phyloP scores from a whole-genome alignment of 148 eudicot genomes.

The Chenopodium suecicum region DNA sequence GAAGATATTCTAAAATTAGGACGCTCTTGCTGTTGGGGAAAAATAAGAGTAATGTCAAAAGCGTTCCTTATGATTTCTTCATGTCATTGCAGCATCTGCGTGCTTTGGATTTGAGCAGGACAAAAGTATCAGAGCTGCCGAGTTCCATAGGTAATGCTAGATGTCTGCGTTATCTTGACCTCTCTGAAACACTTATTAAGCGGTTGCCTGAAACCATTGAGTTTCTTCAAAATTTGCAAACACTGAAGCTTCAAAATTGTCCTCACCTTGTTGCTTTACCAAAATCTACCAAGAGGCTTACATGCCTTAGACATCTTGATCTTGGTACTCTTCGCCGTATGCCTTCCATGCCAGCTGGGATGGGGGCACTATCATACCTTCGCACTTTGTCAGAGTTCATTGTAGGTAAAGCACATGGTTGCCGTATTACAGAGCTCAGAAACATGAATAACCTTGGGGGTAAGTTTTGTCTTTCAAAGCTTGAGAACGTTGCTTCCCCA shows the following conservation, averaged over 20 bases:
- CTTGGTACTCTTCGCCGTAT: conserved; percentile 7
- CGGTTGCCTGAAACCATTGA: conserved; percentile 18
- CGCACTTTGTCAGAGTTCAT: conserved; percentile 19
- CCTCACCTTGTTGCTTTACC: conserved; percentile 16
- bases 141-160: conserved; percentile 13
- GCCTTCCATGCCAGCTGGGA: conserved; percentile 17
- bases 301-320: conserved; percentile 23
- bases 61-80: conserved; percentile 22
- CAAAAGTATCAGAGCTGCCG: conserved; percentile 13
- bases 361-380: conserved; percentile 17
- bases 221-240: conserved; percentile 8
- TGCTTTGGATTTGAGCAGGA: conserved; percentile 13
- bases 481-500: conserved; percentile 15
- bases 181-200: conserved; percentile 16
- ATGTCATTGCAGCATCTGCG: neutral
- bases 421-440: conserved; percentile 5
- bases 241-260: conserved; percentile 17
- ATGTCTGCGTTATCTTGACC: conserved; percentile 10
- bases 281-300: conserved; percentile 8
- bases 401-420: neutral
- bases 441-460: conserved; percentile 3
- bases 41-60: conserved; percentile 1
- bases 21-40: neutral
- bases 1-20: conserved; percentile 7
- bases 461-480: conserved; percentile 22